Conservation (phyloP, 352 stramenopile genomes). For the Pythium aphanidermatum region DNA sequence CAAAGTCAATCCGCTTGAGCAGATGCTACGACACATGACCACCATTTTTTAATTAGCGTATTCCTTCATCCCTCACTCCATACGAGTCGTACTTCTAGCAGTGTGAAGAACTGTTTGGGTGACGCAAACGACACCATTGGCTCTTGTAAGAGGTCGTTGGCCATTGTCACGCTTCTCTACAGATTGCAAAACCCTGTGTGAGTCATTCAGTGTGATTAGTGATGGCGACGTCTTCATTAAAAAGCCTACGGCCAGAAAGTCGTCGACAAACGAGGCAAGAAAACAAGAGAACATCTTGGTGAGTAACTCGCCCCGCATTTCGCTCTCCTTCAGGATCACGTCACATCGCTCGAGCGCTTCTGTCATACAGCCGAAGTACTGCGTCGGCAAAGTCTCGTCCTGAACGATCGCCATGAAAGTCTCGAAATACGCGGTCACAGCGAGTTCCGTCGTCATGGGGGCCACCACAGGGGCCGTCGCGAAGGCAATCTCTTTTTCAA, state of each 20-base stretch:
- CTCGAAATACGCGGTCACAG: conserved; percentile 43
- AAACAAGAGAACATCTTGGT: conserved; percentile 68
- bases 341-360: conserved; percentile 47
- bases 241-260: conserved; percentile 46
- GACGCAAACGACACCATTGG: conserved; percentile 49
- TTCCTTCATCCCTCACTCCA: too few relatives aligned
- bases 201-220: too few relatives aligned
- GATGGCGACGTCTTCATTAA: background rate
- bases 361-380: conserved; percentile 33
- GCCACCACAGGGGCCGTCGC: conserved; percentile 18
- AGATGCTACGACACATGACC: conserved; percentile 47
- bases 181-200: background rate
- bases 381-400: conserved; percentile 29
- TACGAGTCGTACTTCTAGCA: conserved; percentile 64
- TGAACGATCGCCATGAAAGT: conserved; percentile 39
- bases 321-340: conserved; percentile 58
- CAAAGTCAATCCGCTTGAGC: conserved; percentile 49
- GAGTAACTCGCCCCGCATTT: conserved; percentile 56
- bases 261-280: conserved; percentile 47
- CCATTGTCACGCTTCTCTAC: conserved; percentile 51
- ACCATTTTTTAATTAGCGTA: too few relatives aligned
- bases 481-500: conserved; percentile 36
- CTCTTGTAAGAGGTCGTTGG: conserved; percentile 63
- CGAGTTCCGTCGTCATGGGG: conserved; percentile 21
- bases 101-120: conserved; percentile 55